Percentiles rank a stretch among this genome's conserved stretches.
phyloP scores from a whole-genome alignment of 169 alveolate genomes.

The Plasmodium yoelii region DNA sequence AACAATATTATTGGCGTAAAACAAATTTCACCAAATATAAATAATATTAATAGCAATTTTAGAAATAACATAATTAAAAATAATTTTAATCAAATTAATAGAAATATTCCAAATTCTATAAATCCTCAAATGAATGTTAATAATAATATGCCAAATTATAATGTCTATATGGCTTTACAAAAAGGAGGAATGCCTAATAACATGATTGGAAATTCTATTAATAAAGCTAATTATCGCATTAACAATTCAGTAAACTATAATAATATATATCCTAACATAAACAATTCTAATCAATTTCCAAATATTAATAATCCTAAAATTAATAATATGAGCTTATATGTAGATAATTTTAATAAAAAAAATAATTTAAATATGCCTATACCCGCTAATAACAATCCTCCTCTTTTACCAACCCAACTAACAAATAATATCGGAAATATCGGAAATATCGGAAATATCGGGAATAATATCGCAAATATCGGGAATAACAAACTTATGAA shows the following conservation, averaged over 20 bases:
- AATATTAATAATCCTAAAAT: conserved; percentile 2
- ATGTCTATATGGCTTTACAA: conserved; percentile 21
- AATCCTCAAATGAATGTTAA: conserved; percentile 3
- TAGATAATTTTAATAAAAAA: conserved; percentile 9
- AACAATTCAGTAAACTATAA: not conserved
- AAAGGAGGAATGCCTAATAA: not conserved
- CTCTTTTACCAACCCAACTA: not conserved
- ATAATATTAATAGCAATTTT: conserved; percentile 1
- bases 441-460: too few relatives aligned
- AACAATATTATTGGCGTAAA: too few relatives aligned
- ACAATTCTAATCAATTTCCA: not conserved
- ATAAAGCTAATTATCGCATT: conserved; percentile 2
- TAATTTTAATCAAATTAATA: conserved; percentile 31
- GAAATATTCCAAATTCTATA: conserved; percentile 16
- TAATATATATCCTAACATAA: conserved; percentile 9
- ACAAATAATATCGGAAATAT: too few relatives aligned
- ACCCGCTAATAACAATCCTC: not conserved
- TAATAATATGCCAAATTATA: conserved; percentile 30
- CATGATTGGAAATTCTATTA: not conserved
- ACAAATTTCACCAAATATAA: not conserved
- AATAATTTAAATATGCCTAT: not conserved
- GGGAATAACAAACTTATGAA: not conserved
- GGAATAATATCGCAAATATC: too few relatives aligned
- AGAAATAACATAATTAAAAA: conserved; percentile 37
- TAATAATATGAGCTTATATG: conserved; percentile 1